Base-by-base conservation (phyloP, 257 asterid genomes). In the Nicotiana benthamiana region DNA sequence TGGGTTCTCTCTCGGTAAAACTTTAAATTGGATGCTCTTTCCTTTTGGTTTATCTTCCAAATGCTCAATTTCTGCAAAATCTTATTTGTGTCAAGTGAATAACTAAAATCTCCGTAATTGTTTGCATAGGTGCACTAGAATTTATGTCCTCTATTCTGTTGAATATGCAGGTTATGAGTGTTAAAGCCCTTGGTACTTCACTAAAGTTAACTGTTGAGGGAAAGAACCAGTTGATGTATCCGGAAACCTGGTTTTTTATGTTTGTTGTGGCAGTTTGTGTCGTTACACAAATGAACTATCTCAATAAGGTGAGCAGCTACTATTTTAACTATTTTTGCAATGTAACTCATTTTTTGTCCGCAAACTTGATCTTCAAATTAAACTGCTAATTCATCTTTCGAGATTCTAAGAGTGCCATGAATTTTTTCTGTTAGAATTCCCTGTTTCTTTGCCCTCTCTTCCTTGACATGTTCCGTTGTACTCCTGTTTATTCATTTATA, bases 1-100 rank as follows among this genome's bases (percentile, higher is more conserved):
- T 93, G 96, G 97, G 97, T 65, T 94, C 98, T 85, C 97, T 94
- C 90, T 91, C 97, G 92, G 96, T 91, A 92, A 85, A 32, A 57
- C 77, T 79, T 80, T 22, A 18, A 57, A 59, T 36, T 3, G 9
- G 24, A 9, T 53, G 56, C 22, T 56, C 43, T 26, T 48, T 43
- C 22, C 79, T 74, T 48, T 10, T 74, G 79, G 24, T 15, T 61
- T 74, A 48, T 48, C 11, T 16, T 43, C 51, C 70, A 57, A 81
- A 80, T 75, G 27, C 68, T 52, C 24, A 3, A 65, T 15, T n/a
- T 24, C 46, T 9, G 5, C 3, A 12, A 61, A 2, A 27, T 46
- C 60, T 74, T 74, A 26, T 81, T 79, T 28, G 65, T 43, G 63
- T 13, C 1, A 22, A 70, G 59, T 74, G 40, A 24, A 26, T 62